These are phyloP conservation scores for Triticum dicoccoides DNA, from an alignment of 176 grass and related monocot species.

Conservation along the genomic window DNA sequence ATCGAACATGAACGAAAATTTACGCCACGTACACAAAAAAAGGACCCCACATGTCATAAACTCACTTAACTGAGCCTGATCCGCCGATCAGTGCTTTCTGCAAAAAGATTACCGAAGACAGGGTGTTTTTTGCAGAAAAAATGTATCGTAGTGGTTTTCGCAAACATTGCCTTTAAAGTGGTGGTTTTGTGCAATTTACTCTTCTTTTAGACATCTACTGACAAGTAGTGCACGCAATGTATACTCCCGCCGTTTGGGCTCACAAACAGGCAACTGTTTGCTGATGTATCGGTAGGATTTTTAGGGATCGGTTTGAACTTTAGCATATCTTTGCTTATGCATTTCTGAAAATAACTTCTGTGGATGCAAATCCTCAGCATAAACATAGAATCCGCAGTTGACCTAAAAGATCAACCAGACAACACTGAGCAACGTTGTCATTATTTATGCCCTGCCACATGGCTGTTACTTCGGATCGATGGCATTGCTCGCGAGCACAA, in stretches of 20 bases:
- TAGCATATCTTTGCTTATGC: conserved; percentile 21
- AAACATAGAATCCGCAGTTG: conserved; percentile 41
- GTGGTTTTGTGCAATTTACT: no score
- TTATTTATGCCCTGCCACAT: conserved; percentile 34
- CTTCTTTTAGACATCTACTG: conserved; percentile 17
- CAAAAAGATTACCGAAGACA: no score
- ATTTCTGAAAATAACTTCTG: conserved; percentile 35
- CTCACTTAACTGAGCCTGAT: no score
- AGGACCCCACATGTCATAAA: no score
- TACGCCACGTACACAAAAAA: no score
- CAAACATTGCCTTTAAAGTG: no score
- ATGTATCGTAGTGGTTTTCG: no score
- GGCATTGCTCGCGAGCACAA: conserved; percentile 36
- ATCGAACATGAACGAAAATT: no score
- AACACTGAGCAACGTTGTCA: conserved; percentile 30
- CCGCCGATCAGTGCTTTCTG: no score
- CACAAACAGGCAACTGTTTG: not conserved
- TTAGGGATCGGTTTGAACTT: conserved; percentile 12
- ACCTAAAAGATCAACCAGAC: conserved; percentile 34
- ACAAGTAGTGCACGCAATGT: not conserved
- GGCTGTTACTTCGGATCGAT: conserved; percentile 35
- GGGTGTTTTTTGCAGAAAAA: no score
- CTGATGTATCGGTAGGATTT: not conserved
- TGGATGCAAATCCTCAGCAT: not conserved
- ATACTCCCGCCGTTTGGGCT: not conserved